These are phyloP conservation scores for Hortiboletus flavorubellus DNA, from an alignment of 768 basidiomycete species.

Conservation along the genomic window DNA sequence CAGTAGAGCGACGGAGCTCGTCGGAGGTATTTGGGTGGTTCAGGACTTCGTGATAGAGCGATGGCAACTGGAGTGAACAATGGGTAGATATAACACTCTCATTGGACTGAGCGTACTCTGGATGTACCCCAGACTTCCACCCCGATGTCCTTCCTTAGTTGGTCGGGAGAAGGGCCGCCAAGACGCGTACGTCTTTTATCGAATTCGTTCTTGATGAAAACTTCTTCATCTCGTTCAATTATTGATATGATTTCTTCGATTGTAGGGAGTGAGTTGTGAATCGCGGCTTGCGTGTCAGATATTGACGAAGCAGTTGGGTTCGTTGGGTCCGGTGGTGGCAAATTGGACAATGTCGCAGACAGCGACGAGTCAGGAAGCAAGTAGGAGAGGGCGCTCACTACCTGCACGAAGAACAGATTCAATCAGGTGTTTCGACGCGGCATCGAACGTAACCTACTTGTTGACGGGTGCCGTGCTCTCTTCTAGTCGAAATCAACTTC, in stretches of 20 bases:
- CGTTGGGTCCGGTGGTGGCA: constrained; percentile 77
- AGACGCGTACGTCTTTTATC: constrained; percentile 76
- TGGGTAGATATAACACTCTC: constrained; percentile 9
- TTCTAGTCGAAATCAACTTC: constrained; percentile 62
- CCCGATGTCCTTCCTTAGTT: constrained; percentile 60
- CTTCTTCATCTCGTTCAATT: constrained; percentile 60
- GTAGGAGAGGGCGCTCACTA: constrained; percentile 61
- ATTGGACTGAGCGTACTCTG: constrained; percentile 39
- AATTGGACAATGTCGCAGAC: constrained; percentile 54
- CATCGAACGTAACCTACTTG: constrained; percentile 42
- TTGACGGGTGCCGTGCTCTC: constrained; percentile 54
- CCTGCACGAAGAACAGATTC: constrained; percentile 36
- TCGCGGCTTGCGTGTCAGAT: constrained; percentile 52
- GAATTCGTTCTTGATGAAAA: constrained; percentile 60
- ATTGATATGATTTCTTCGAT: constrained; percentile 70
- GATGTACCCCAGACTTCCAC: constrained; percentile 62
- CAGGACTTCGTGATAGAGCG: constrained; percentile 73
- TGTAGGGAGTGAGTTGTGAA: constrained; percentile 67
- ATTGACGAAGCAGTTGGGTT: constrained; percentile 63
- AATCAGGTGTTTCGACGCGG: not conserved
- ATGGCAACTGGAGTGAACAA: constrained; percentile 51
- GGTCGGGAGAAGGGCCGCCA: constrained; percentile 57
- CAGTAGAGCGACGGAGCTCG: constrained; percentile 71
- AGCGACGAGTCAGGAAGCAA: constrained; percentile 73
- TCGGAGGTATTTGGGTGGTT: constrained; percentile 79